These are phyloP conservation scores for Tephrocybe sp. DNA, from an alignment of 768 basidiomycete genomes.

Conservation along the genomic window DNA sequence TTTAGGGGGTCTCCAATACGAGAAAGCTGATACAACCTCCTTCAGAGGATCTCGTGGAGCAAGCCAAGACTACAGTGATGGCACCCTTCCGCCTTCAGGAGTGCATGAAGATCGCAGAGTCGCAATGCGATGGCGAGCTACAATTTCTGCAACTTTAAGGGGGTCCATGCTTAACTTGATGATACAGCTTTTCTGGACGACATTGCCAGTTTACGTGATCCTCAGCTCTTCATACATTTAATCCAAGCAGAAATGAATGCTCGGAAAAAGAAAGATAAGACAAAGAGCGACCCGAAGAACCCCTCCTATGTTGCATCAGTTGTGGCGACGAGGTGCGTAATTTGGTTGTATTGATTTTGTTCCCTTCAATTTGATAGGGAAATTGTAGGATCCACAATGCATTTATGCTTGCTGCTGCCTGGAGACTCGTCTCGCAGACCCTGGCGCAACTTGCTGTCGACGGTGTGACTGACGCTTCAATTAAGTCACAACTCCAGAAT, in stretches of 20 bases:
- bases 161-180: background rate
- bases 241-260: constrained; percentile 59
- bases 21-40: constrained; percentile 3
- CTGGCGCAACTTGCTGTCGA: constrained; percentile 54
- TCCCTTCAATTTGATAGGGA: constrained; percentile 1
- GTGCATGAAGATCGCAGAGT: constrained; percentile 67
- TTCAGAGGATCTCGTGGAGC: constrained; percentile 66
- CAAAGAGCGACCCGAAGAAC: constrained; percentile 32
- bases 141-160: background rate
- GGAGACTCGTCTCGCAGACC: constrained; percentile 68
- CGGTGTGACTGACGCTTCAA: constrained; percentile 52
- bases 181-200: constrained; percentile 65
- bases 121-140: constrained; percentile 66
- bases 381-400: constrained; percentile 72
- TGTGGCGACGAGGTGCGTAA: constrained; percentile 56
- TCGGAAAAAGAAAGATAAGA: constrained; percentile 38
- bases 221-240: constrained; percentile 56
- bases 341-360: background rate
- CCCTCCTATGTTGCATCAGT: constrained; percentile 55
- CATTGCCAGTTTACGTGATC: constrained; percentile 65
- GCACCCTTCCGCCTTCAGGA: constrained; percentile 64
- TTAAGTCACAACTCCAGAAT: constrained; percentile 53
- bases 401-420: constrained; percentile 81
- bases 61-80: constrained; percentile 57
- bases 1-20: constrained; percentile 2